A percentile compares a stretch with the other conserved stretches of the same genome.
Conservation (phyloP, 306 rosid species). For the Carpinus fangiana region DNA sequence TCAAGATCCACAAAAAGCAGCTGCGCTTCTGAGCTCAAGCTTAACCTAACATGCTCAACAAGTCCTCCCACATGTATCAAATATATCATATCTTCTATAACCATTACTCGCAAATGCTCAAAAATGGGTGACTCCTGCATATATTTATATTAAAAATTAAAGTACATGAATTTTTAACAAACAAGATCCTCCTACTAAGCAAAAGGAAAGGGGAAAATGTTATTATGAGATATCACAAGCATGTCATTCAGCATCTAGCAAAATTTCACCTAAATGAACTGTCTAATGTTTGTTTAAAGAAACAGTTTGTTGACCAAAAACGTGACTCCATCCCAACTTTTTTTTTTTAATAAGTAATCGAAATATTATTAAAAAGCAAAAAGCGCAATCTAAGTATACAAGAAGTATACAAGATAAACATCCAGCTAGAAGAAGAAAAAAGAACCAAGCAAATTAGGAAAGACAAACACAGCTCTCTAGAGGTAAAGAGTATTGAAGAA, state of each 20-base stretch:
- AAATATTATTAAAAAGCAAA: too few relatives aligned
- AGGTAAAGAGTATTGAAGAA: too few relatives aligned
- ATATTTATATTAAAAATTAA: background rate
- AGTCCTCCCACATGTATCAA: constrained; percentile 55
- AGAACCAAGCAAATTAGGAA: too few relatives aligned
- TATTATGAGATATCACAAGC: background rate
- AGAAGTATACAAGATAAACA: too few relatives aligned
- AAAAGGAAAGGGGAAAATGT: background rate
- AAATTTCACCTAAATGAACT: background rate
- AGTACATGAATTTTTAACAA: background rate
- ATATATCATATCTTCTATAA: constrained; percentile 87
- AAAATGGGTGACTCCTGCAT: constrained; percentile 52
- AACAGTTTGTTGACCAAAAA: background rate
- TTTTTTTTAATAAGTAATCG: too few relatives aligned
- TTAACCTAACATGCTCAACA: constrained; percentile 43
- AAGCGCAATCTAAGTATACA: too few relatives aligned
- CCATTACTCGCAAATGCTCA: constrained; percentile 63
- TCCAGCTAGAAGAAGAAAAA: too few relatives aligned
- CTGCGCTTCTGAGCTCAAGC: constrained; percentile 45
- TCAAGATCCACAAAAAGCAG: constrained; percentile 71
- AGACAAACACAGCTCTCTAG: too few relatives aligned
- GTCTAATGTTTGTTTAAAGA: background rate
- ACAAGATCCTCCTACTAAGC: background rate
- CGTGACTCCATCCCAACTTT: background rate
- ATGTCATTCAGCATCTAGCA: background rate